Percentiles rank a stretch among this genome's conserved stretches.
Conservation (phyloP, 495 filamentous ascomycete genomes). For the Penicillium lagena region DNA sequence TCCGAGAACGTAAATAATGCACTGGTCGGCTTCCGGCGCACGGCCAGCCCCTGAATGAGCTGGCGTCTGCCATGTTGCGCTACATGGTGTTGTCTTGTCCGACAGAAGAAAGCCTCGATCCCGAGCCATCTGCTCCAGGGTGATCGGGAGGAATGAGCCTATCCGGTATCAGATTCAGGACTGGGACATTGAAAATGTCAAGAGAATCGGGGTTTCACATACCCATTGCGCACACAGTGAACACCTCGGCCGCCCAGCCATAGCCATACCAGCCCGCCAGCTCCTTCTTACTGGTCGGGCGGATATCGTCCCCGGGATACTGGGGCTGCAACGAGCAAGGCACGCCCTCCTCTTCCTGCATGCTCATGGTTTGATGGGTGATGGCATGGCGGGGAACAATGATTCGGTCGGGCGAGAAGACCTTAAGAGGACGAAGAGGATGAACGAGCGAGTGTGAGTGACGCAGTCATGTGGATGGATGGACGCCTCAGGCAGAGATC, state of each 20-base stretch:
- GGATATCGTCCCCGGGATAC: slow-evolving; percentile 81
- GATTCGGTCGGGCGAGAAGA: slow-evolving; percentile 12
- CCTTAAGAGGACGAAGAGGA: background rate
- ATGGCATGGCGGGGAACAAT: background rate
- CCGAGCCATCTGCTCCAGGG: slow-evolving; percentile 85
- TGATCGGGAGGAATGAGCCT: slow-evolving; percentile 97
- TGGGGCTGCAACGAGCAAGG: slow-evolving; percentile 17
- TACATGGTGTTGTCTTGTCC: slow-evolving; percentile 68
- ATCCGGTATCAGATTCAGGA: background rate
- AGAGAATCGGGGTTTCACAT: slow-evolving; percentile 14
- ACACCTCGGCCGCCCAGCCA: slow-evolving; percentile 95
- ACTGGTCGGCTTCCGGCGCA: slow-evolving; percentile 51
- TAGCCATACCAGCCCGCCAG: slow-evolving; percentile 93
- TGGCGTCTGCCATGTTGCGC: slow-evolving; percentile 30
- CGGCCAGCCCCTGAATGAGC: too few relatives aligned
- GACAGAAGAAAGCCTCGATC: slow-evolving; percentile 79
- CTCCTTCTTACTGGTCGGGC: slow-evolving; percentile 80
- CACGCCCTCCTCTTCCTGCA: slow-evolving; percentile 15
- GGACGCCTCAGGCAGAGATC: background rate
- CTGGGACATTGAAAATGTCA: too few relatives aligned
- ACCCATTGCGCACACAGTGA: slow-evolving; percentile 86
- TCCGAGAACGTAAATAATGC: slow-evolving; percentile 76
- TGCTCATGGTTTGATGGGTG: slow-evolving; percentile 9
- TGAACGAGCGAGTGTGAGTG: background rate
- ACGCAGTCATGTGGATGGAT: background rate